These are phyloP conservation scores for Colletotrichum noveboracense DNA, from an alignment of 2,329 filamentous ascomycete genomes.

Conservation along the genomic window DNA sequence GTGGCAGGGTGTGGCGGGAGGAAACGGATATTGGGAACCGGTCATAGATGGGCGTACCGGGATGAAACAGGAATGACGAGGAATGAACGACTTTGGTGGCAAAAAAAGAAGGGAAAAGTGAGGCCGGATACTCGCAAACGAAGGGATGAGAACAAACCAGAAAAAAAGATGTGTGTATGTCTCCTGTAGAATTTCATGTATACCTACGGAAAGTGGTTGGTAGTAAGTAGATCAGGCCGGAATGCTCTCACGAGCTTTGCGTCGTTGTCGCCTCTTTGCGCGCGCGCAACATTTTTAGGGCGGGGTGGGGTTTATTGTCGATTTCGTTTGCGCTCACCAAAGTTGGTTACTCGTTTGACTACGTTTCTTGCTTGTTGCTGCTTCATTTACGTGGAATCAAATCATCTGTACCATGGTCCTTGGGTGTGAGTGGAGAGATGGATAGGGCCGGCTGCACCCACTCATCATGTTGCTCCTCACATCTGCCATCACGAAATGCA, in stretches of 20 bases:
- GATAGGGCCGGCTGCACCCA: background rate
- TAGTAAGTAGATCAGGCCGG: slow-evolving; percentile 22
- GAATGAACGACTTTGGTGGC: background rate
- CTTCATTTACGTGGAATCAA: background rate
- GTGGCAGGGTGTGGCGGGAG: background rate
- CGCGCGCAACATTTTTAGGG: background rate
- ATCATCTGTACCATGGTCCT: background rate
- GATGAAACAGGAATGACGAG: background rate
- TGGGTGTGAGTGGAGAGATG: background rate
- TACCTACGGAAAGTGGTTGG: slow-evolving; percentile 2
- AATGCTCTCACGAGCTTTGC: slow-evolving; percentile 27
- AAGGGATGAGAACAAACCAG: slow-evolving; percentile 12
- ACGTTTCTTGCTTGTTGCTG: background rate
- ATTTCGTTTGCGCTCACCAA: background rate
- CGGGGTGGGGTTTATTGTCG: background rate
- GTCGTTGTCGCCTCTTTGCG: background rate
- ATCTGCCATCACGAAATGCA: background rate
- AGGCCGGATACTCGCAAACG: slow-evolving; percentile 18
- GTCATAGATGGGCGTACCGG: slow-evolving; percentile 14
- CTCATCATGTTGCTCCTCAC: background rate
- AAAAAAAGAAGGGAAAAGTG: background rate
- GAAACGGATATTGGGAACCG: background rate
- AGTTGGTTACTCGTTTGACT: background rate
- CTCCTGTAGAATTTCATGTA: slow-evolving; percentile 19
- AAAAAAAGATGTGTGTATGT: background rate